Percentiles rank a stretch among this genome's conserved stretches.
phyloP scores from a whole-genome alignment of 192 early-diverging fungal species.

The Umbelopsis sp. region DNA sequence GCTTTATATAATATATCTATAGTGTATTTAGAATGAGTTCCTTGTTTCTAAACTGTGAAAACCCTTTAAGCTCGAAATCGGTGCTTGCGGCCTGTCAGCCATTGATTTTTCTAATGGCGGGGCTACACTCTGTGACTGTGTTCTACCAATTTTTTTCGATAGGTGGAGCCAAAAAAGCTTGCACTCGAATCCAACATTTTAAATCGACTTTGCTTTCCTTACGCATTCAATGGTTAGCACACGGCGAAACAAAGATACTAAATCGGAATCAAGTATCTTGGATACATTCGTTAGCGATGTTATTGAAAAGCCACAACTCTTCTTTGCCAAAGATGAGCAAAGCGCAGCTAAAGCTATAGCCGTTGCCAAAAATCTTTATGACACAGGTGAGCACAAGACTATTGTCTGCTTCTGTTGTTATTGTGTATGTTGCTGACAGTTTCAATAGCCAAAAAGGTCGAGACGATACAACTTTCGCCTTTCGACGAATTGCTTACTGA shows the following conservation, averaged over 20 bases:
- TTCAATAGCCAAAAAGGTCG: conserved; percentile 48
- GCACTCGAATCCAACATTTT: background rate
- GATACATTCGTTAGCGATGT: conserved; percentile 37
- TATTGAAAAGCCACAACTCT: conserved; percentile 58
- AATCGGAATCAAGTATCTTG: background rate
- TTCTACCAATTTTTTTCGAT: background rate
- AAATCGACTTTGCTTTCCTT: background rate
- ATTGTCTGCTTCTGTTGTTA: background rate
- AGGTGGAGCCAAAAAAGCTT: no score
- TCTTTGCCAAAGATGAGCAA: conserved; percentile 42
- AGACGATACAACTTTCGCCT: conserved; percentile 52
- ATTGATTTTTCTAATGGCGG: no score
- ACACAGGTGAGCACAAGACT: conserved; percentile 43
- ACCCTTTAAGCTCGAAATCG: no score
- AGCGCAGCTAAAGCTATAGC: conserved; percentile 44
- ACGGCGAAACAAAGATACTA: background rate
- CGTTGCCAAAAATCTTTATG: conserved; percentile 54
- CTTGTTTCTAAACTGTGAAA: no score
- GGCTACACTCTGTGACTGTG: background rate
- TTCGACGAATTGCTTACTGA: conserved; percentile 67
- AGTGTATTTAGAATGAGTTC: no score
- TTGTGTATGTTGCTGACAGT: background rate
- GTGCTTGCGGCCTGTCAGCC: no score
- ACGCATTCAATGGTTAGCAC: conserved; percentile 16
- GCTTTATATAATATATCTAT: no score